A percentile compares a stretch with the other conserved stretches of the same genome.
phyloP scores from a whole-genome alignment of 805 yeast genomes.

The Teunomyces cretensis region DNA sequence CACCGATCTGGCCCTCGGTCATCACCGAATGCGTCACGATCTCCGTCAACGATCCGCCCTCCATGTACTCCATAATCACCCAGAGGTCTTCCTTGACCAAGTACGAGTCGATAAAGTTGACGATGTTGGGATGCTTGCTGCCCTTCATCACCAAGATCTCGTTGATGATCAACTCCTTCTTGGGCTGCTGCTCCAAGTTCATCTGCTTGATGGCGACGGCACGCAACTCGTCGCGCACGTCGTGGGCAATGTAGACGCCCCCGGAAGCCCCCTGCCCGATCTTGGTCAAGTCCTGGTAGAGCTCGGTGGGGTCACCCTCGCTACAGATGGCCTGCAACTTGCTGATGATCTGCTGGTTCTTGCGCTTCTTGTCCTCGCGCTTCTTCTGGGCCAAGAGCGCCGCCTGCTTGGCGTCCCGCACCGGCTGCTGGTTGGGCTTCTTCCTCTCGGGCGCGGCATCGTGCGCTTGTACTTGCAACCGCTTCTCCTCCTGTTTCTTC shows the following conservation, averaged over 20 bases:
- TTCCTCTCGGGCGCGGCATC: constrained; percentile 7
- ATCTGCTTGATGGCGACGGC: constrained; percentile 95
- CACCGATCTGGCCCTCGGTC: constrained; percentile 93
- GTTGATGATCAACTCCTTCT: constrained; percentile 90
- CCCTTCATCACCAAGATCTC: constrained; percentile 97
- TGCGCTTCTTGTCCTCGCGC: constrained; percentile 73
- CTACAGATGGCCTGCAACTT: constrained; percentile 76
- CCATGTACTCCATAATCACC: constrained; percentile 99
- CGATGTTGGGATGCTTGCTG: constrained; percentile 85
- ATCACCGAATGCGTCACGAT: constrained; percentile 86
- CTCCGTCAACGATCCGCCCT: constrained; percentile 95
- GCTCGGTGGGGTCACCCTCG: constrained; percentile 75
- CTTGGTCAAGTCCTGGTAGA: constrained; percentile 69
- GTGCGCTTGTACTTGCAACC: not conserved
- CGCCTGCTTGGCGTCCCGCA: constrained; percentile 51
- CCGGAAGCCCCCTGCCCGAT: constrained; percentile 99
- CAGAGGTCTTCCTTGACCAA: constrained; percentile 77
- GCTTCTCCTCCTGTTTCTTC: constrained; percentile 7
- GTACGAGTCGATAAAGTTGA: constrained; percentile 83
- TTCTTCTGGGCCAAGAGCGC: constrained; percentile 62
- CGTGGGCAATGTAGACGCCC: constrained; percentile 89
- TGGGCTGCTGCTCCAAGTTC: constrained; percentile 92
- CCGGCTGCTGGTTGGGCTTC: constrained; percentile 34
- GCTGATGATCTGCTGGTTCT: constrained; percentile 69
- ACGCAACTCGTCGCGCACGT: constrained; percentile 44